Evolutionary conservation across 306 rosid genomes (phyloP), one percentile per base, ranked within the genome.

Genomic region (Dalbergia cochinchinensis): DNA sequence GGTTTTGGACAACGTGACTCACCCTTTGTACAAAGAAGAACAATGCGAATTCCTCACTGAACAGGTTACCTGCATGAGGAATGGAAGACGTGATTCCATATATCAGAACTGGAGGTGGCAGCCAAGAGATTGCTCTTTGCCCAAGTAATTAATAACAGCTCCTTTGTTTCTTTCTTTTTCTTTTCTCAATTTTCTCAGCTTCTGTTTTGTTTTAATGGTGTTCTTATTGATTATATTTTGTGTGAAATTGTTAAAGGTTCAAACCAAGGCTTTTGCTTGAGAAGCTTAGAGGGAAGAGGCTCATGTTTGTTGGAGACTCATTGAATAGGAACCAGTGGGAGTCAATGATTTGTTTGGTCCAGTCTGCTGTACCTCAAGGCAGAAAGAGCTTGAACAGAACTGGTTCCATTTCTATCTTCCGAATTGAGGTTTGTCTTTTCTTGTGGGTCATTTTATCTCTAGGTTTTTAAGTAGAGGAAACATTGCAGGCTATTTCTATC

Each of bases 61-160:
- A 0, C 99, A 95, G 85, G 99, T 95, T 19, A 92, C 99, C 5
- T 95, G 99, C 83, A 77, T 92, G 91, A 92, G 88, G 74, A 95
- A 95, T 69, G 98, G 99, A 76, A 90, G 99, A 60, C 86, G 65
- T 18, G 99, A 95, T 57, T 90, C 98, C 60, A 65, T 83, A 22
- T 95, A 86, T 68, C 99, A 95, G 80, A 92, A 84, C n/a, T 95
- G 99, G 99, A 95, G 83, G 57, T 95, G 99, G 99, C 94, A 95
- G 13, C 99, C 99, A 16, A 88, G 87, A 87, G 94, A 87, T 20
- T 95, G 99, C 63, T 91, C 94, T 85, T 80, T 95, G 82, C 99
- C 98, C 11, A 90, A 88, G 99, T 94, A 87, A 50, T 90, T 37
- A 37, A 37, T 37, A 18, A 60, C 47, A 51, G 20, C 37, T 7